Base-by-base conservation (phyloP, 176 grass and related monocot genomes). In the Chrysopogon serrulatus region DNA sequence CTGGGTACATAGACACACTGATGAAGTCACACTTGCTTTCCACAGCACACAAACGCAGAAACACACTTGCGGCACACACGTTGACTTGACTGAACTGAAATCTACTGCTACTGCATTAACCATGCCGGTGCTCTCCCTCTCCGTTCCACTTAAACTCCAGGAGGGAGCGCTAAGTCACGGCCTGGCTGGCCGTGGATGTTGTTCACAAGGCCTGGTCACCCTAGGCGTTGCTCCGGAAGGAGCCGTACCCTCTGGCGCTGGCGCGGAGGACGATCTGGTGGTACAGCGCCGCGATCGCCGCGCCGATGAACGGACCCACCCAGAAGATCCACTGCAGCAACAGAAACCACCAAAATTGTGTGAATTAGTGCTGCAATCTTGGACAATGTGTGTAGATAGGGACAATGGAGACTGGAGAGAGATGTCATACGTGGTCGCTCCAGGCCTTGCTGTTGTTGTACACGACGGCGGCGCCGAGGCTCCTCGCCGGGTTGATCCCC, bases 221-320 rank as follows among this genome's bases (percentile, higher is more conserved):
- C 76, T 88, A 91, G 45, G 87, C 78, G 65, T 92, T 90, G 85
- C 90, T 95, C 24, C 88, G 73, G 93, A 92, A 92, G 75, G 88
- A 87, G 59, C 90, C 82, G 27, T 84, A 60, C 0, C 86, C 79
- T 67, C 91, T 85, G 39, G 90, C 85, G 3, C 93, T 71, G 9
- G 93, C 93, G 15, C 93, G 79, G 70, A 92, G 90, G 30, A 92
- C 83, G 32, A 73, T 90, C 90, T 95, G 88, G 88, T 95, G 93
- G 79, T 95, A 95, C 37, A 90, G 44, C 28, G 90, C 90, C 2
- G 93, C 88, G 21, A 92, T 90, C 37, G 85, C 85, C 3, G 93
- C 88, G 18, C 88, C 88, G 33, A 95, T 53, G 61, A 95, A 86
- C 10, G 90, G 90, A 7, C 93, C 93, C 7, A 90, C 90, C 93